Evolutionary conservation across 768 basidiomycete genomes (phyloP).

Genomic region (Gloeophyllum trabeum): DNA sequence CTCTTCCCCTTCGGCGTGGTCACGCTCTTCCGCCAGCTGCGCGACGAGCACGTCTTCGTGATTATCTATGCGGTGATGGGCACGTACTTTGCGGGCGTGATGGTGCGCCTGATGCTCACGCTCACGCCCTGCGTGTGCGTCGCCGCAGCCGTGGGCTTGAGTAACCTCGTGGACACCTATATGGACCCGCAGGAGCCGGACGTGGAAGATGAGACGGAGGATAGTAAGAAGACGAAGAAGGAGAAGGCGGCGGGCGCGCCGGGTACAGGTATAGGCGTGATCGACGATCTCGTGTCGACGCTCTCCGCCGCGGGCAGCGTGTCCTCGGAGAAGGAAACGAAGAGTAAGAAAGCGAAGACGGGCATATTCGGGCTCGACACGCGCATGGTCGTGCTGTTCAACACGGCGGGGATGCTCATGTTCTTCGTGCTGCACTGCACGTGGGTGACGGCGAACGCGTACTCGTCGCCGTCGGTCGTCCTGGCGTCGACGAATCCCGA

Average conservation of each 20-base stretch:
- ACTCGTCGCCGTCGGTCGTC: conserved; percentile 97
- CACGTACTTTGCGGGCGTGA: conserved; percentile 98
- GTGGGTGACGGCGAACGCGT: conserved; percentile 89
- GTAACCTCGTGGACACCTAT: conserved; percentile 80
- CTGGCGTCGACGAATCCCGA: conserved; percentile 70
- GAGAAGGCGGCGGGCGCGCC: conserved; percentile 32
- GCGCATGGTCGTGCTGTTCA: conserved; percentile 63
- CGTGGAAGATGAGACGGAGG: conserved; percentile 20
- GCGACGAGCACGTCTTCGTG: conserved; percentile 96
- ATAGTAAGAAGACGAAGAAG: conserved; percentile 40
- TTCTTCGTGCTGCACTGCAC: conserved; percentile 97
- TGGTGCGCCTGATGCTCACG: conserved; percentile 98
- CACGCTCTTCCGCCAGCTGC: conserved; percentile 86
- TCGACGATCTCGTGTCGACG: conserved; percentile 32
- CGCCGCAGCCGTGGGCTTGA: conserved; percentile 82
- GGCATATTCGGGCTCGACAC: conserved; percentile 85
- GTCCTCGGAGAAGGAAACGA: conserved; percentile 21
- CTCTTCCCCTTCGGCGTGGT: conserved; percentile 95
- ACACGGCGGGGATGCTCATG: conserved; percentile 65
- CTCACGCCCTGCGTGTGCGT: conserved; percentile 97
- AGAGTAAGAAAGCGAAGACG: conserved; percentile 19
- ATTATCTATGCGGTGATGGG: conserved; percentile 95
- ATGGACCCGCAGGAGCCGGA: conserved; percentile 75
- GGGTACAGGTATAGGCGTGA: conserved; percentile 18
- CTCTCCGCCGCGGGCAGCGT: conserved; percentile 17